phyloP scores from a whole-genome alignment of 345 rosid genomes.

The Salix exigua region DNA sequence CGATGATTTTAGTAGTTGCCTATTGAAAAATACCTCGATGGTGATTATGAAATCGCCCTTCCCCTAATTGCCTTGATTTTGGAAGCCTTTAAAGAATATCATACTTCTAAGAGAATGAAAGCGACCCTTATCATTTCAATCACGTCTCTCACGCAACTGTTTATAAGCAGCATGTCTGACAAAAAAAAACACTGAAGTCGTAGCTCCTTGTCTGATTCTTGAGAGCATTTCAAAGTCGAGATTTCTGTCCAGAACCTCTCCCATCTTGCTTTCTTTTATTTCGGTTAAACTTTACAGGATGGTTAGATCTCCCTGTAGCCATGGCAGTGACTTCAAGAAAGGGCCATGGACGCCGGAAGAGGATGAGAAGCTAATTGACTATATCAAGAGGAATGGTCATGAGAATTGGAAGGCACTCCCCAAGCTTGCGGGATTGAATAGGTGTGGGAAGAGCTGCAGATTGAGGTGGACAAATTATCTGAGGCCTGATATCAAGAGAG shows the following conservation, averaged over 20 bases:
- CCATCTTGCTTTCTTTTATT: neutral
- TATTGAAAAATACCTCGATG: neutral
- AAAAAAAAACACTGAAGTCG: neutral
- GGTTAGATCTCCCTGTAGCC: slow-evolving; percentile 13
- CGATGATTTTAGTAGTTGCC: neutral
- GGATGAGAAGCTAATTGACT: slow-evolving; percentile 9
- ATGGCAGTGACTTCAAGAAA: slow-evolving; percentile 11
- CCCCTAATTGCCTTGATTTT: slow-evolving; percentile 5
- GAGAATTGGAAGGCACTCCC: slow-evolving; percentile 11
- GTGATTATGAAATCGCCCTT: neutral
- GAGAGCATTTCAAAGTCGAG: neutral
- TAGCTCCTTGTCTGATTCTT: neutral
- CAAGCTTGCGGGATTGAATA: slow-evolving; percentile 15
- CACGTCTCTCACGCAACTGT: slow-evolving; percentile 20
- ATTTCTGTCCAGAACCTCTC: neutral
- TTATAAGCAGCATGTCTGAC: slow-evolving; percentile 10
- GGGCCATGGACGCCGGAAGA: slow-evolving; percentile 25
- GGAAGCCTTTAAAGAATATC: neutral
- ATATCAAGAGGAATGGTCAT: slow-evolving; percentile 9
- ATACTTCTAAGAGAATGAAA: neutral
- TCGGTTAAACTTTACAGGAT: neutral
- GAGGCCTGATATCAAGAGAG: slow-evolving; percentile 20
- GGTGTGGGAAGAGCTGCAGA: slow-evolving; percentile 17
- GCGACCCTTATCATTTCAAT: slow-evolving; percentile 22
- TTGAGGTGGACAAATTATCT: slow-evolving; percentile 13